A percentile compares a stretch with the other conserved stretches of the same genome.
Evolutionary conservation across 108 stramenopile species (phyloP).

Genomic region (Chaetoceros tenuissimus): DNA sequence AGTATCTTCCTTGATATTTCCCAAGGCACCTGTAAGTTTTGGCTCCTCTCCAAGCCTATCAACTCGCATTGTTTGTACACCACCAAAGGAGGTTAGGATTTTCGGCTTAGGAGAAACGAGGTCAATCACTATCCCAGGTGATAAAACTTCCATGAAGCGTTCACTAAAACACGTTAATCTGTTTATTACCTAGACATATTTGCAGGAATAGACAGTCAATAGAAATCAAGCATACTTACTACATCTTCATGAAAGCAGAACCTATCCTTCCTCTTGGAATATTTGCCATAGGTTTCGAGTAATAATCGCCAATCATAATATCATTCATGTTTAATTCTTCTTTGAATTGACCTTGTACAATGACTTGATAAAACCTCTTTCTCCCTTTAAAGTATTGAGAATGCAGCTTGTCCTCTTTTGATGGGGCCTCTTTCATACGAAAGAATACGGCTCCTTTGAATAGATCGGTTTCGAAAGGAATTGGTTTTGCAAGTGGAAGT

Average conservation of each 20-base stretch:
- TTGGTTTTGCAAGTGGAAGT: neutral
- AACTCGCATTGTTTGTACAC: conserved; percentile 8
- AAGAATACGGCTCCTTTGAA: neutral
- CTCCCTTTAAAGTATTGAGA: conserved; percentile 37
- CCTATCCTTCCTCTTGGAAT: conserved; percentile 2
- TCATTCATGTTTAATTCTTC: conserved; percentile 37
- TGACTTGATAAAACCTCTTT: conserved; percentile 38
- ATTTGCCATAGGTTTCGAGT: conserved; percentile 29
- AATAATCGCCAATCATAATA: conserved; percentile 44
- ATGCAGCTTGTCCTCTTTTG: neutral
- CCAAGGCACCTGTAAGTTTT: conserved; percentile 2
- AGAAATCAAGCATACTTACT: no score
- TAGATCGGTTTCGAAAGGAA: neutral
- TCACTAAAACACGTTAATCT: no score
- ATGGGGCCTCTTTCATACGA: neutral
- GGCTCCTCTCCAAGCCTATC: conserved; percentile 14
- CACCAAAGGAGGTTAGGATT: conserved; percentile 5
- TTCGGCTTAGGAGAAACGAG: conserved; percentile 7
- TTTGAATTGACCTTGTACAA: conserved; percentile 59
- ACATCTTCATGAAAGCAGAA: neutral
- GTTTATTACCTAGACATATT: no score
- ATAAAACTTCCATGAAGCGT: conserved; percentile 4
- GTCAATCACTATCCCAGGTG: conserved; percentile 13
- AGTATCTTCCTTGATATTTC: conserved; percentile 1
- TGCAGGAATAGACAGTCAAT: no score